Evolutionary conservation across 345 rosid species (phyloP), one percentile per base, ranked within the genome.

Genomic region (Syzygium aqueum): DNA sequence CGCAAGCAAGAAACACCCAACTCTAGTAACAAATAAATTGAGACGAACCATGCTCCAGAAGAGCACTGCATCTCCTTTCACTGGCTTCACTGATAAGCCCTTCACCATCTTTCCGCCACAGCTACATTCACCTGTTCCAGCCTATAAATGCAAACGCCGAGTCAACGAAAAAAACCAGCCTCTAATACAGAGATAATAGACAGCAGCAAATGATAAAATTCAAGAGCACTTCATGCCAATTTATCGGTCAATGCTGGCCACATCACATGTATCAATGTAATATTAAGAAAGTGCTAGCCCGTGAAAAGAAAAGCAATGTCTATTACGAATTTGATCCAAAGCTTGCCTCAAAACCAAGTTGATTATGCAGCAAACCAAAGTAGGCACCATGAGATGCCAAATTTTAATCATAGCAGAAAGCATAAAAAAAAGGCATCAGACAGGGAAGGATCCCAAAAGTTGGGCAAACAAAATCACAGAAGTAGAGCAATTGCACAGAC

Each of bases 41-140:
- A 92, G 87, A 94, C 96, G 78, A 87, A 97, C 99, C 98, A 96
- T 96, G 98, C 99, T 96, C 99, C 99, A 97, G 91, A 97, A 95
- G 86, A 97, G 98, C 85, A 97, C 95, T 1, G 98, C 98, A 89
- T 96, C 94, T 92, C 98, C 99, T 92, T 94, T 93, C 33, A 65
- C 56, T n/a, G 99, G 99, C 90, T 97, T 94, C 85, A 97, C 98
- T n/a, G 96, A 95, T 86, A 97, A 22, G 52, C 98, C 98, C 90
- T 94, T 93, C 90, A 92, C 88, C 40, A 85, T 89, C 91, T 94
- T 95, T 85, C 99, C 97, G 84, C 98, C 99, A 85, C 99, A 97
- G 86, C 87, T 92, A 90, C 99, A 96, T 82, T 95, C 95, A 54
- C 95, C 96, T 16, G 93, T 89, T 78, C 98, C 99, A 86, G 97